Percentiles rank a stretch among this genome's conserved stretches.
Conservation (phyloP, 2,329 filamentous ascomycete genomes). For the Cadophora malorum region DNA sequence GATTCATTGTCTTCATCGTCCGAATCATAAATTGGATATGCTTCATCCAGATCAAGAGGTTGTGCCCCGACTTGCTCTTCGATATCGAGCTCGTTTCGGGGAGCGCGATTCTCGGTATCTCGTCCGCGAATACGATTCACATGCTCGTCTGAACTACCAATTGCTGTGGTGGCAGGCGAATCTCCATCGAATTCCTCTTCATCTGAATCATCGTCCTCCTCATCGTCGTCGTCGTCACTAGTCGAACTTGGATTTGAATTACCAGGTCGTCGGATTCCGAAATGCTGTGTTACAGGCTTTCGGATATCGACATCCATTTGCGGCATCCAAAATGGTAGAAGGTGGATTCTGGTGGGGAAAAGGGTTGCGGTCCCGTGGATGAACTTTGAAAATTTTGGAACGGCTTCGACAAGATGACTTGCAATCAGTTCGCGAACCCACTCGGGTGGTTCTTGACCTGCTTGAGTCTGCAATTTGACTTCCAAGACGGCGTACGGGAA, state of each 20-base stretch:
- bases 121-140: conserved; percentile 34
- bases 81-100: conserved; percentile 65
- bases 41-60: conserved; percentile 67
- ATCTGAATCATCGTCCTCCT: conserved; percentile 73
- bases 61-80: conserved; percentile 80
- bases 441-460: conserved; percentile 91
- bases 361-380: conserved; percentile 92
- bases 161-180: conserved; percentile 25
- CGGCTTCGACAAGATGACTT: conserved; percentile 96
- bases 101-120: conserved; percentile 33
- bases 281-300: conserved; percentile 86
- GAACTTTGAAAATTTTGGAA: conserved; percentile 99
- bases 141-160: conserved; percentile 35
- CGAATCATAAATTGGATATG: conserved; percentile 84
- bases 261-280: conserved; percentile 84
- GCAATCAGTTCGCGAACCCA: conserved; percentile 95
- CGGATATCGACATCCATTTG: conserved; percentile 99
- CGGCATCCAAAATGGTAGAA: conserved; percentile 96
- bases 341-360: conserved; percentile 84
- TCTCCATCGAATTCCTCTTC: conserved; percentile 51
- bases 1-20: conserved; percentile 80
- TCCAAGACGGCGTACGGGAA: conserved; percentile 97
- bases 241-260: conserved; percentile 78
- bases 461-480: conserved; percentile 96
- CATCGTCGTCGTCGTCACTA: conserved; percentile 77